A percentile compares a stretch with the other conserved stretches of the same genome.
phyloP scores from a whole-genome alignment of 2,329 filamentous ascomycete genomes.

The Trichoderma simmonsii region DNA sequence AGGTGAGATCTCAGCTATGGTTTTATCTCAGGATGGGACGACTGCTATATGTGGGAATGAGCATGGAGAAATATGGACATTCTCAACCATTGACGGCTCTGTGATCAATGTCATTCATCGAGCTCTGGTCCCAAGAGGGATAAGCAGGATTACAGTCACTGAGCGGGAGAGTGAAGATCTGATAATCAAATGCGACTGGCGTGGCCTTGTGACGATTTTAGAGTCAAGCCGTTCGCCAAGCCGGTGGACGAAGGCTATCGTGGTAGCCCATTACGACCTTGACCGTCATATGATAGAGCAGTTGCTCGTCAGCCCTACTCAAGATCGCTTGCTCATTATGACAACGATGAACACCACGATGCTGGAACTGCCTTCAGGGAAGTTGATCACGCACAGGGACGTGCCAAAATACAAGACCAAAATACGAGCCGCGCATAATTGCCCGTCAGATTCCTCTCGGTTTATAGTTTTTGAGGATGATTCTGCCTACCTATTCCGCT shows the following conservation, averaged over 20 bases:
- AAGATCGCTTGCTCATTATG: not conserved
- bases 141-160: not conserved
- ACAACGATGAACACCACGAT: not conserved
- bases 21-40: not conserved
- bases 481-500: not conserved
- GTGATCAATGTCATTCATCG: not conserved
- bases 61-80: not conserved
- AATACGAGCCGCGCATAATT: not conserved
- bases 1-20: not conserved
- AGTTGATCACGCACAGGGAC: not conserved
- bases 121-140: not conserved
- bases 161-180: not conserved
- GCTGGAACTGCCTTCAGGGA: not conserved
- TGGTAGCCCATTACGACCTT: not conserved
- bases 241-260: not conserved
- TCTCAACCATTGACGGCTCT: not conserved
- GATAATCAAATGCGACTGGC: not conserved
- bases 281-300: not conserved
- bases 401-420: not conserved
- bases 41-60: constrained; percentile 1
- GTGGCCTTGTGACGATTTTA: not conserved
- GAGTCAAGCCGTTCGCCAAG: not conserved
- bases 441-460: not conserved
- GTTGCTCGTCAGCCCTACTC: constrained; percentile 2
- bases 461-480: constrained; percentile 4